Conservation (phyloP, 2,329 filamentous ascomycete genomes). For the Ophiostoma populinum region DNA sequence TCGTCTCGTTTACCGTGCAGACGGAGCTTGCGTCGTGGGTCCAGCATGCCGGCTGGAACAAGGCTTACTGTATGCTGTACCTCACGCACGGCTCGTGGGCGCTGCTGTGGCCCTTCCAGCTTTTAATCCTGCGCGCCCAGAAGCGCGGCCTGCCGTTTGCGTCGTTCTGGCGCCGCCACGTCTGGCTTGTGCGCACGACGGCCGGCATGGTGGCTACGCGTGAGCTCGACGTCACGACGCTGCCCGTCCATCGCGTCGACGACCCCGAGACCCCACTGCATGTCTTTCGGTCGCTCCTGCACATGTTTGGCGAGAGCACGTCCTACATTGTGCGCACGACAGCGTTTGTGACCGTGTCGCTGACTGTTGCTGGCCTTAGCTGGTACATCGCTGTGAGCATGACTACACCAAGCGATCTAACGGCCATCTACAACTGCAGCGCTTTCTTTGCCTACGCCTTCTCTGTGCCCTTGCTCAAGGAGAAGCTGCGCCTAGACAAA, state of each 20-base stretch:
- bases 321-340: conserved; percentile 64
- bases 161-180: conserved; percentile 61
- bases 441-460: conserved; percentile 98
- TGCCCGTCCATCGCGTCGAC: not conserved
- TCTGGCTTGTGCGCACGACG: conserved; percentile 32
- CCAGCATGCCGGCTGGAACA: conserved; percentile 86
- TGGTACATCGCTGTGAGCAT: conserved; percentile 94
- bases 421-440: conserved; percentile 97
- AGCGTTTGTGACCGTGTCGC: conserved; percentile 62
- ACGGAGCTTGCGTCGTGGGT: conserved; percentile 94
- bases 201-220: conserved; percentile 73
- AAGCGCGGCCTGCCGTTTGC: conserved; percentile 65
- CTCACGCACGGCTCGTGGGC: conserved; percentile 91
- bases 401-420: conserved; percentile 85
- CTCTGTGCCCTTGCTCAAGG: conserved; percentile 73
- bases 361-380: conserved; percentile 79
- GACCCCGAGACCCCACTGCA: not conserved
- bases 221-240: conserved; percentile 36
- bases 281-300: not conserved
- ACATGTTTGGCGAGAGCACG: not conserved
- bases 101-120: conserved; percentile 72
- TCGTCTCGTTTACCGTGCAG: conserved; percentile 82
- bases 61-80: conserved; percentile 99
- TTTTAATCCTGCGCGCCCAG: conserved; percentile 63
- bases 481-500: conserved; percentile 72